Conservation (phyloP, 2,329 filamentous ascomycete species). For the Aureobasidium lini region DNA sequence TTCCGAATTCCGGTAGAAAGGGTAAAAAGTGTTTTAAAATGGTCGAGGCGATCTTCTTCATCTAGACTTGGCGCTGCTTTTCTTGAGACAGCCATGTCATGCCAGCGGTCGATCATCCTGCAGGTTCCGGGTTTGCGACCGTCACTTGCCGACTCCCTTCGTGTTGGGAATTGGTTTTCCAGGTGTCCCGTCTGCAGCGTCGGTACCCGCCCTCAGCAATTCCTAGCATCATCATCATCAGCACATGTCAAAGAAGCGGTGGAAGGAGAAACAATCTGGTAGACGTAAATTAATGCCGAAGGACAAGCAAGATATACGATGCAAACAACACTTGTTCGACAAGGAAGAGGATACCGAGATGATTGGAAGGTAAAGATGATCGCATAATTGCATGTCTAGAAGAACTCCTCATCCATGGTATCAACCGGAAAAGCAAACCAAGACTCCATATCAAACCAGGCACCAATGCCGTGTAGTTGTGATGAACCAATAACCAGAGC, state of each 20-base stretch:
- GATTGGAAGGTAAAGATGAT: not conserved
- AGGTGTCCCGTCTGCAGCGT: not conserved
- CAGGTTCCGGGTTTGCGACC: not conserved
- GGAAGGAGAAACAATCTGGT: not conserved
- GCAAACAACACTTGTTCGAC: not conserved
- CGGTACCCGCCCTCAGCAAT: not conserved
- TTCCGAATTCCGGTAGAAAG: not conserved
- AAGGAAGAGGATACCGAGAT: not conserved
- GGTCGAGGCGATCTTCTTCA: slow-evolving; percentile 3
- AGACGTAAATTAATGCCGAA: not conserved
- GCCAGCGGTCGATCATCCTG: not conserved
- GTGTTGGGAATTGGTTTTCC: slow-evolving; percentile 1
- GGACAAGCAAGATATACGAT: not conserved
- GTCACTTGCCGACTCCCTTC: slow-evolving; percentile 7
- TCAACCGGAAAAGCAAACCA: slow-evolving; percentile 10
- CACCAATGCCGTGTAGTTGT: slow-evolving; percentile 4
- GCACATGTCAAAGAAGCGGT: not conserved
- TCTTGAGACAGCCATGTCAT: slow-evolving; percentile 10
- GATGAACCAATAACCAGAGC: not conserved
- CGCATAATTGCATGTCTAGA: slow-evolving; percentile 8
- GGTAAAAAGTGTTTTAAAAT: not conserved
- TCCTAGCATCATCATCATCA: not conserved
- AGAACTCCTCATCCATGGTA: slow-evolving; percentile 13
- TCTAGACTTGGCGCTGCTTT: slow-evolving; percentile 1
- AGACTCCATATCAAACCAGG: slow-evolving; percentile 7